These are phyloP conservation scores for Tarenaya hassleriana DNA, from an alignment of 345 rosid species.

Conservation along the genomic window DNA sequence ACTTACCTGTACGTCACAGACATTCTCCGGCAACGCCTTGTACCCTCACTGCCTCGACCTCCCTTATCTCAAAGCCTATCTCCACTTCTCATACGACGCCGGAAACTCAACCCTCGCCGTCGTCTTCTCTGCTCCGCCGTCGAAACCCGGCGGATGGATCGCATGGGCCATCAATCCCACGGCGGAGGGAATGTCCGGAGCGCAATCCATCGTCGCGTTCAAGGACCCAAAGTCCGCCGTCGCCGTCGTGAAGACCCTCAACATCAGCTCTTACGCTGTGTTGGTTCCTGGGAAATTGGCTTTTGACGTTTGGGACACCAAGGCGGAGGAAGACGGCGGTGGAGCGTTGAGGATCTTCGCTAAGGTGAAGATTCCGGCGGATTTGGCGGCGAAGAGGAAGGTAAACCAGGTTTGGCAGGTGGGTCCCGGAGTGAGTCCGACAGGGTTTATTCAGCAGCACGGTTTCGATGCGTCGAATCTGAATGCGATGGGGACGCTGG, in stretches of 20 bases:
- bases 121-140: constrained; percentile 56
- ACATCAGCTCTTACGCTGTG: constrained; percentile 30
- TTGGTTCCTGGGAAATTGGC: constrained; percentile 33
- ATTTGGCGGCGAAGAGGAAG: constrained; percentile 34
- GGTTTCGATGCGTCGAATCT: constrained; percentile 28
- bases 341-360: constrained; percentile 52
- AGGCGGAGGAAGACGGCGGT: constrained; percentile 40
- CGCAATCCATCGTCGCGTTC: constrained; percentile 56
- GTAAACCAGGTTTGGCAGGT: constrained; percentile 83
- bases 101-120: constrained; percentile 54
- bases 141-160: constrained; percentile 52
- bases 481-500: constrained; percentile 30
- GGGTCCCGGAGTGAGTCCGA: constrained; percentile 37
- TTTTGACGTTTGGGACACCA: constrained; percentile 61
- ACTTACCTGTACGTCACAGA: constrained; percentile 54
- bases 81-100: constrained; percentile 68
- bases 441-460: constrained; percentile 29
- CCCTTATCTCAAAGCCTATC: constrained; percentile 52
- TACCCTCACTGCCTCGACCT: constrained; percentile 59
- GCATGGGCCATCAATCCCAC: constrained; percentile 79
- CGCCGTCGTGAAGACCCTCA: constrained; percentile 41
- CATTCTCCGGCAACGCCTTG: constrained; percentile 31
- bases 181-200: constrained; percentile 60
- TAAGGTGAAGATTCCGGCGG: constrained; percentile 56
- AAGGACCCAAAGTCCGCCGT: constrained; percentile 32